Conservation (phyloP, 1,284 basidiomycete species). For the Ceratobasidium sp. region DNA sequence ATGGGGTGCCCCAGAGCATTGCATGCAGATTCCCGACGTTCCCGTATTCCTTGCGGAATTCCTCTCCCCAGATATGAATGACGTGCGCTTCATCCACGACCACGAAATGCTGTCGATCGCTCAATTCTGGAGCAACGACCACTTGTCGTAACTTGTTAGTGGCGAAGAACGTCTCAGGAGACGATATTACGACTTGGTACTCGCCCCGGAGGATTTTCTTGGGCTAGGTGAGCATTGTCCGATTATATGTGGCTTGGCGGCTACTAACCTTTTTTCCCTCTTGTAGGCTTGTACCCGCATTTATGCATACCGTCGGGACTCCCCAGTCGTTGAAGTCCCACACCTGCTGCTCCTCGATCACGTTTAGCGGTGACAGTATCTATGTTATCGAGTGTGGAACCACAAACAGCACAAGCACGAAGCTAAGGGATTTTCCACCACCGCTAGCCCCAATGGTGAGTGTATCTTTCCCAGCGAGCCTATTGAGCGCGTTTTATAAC, state of each 20-base stretch:
- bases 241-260: neutral
- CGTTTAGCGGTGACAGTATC: slow-evolving; percentile 2
- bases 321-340: neutral
- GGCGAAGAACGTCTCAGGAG: neutral
- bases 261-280: neutral
- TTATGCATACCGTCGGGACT: neutral
- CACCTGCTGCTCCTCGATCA: slow-evolving; percentile 9
- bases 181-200: slow-evolving; percentile 19
- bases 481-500: neutral
- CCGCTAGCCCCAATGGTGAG: slow-evolving; percentile 1
- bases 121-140: neutral
- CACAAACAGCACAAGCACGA: neutral
- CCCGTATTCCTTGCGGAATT: neutral
- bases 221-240: neutral
- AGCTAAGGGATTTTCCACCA: slow-evolving; percentile 7
- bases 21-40: neutral
- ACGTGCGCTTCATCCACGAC: slow-evolving; percentile 16
- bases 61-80: neutral
- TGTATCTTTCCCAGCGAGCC: neutral
- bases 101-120: neutral
- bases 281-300: neutral
- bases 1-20: neutral
- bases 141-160: slow-evolving; percentile 12
- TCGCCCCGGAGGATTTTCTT: slow-evolving; percentile 5
- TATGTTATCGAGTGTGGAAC: neutral